These are phyloP conservation scores for Pseudonitzschia pungens DNA, from an alignment of 108 stramenopile species.

Conservation along the genomic window DNA sequence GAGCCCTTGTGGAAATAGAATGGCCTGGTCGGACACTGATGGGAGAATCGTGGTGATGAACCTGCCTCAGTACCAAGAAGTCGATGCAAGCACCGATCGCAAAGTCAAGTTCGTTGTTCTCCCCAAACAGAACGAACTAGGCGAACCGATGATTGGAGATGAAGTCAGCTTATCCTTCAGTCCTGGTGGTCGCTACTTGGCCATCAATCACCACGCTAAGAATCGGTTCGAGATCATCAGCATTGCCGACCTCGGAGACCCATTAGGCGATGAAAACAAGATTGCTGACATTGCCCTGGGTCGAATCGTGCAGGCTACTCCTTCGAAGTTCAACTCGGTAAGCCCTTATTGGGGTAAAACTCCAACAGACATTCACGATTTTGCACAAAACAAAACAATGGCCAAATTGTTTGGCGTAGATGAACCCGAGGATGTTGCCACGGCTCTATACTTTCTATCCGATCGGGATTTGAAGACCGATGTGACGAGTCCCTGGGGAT, in stretches of 20 bases:
- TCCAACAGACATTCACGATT: conserved; percentile 23
- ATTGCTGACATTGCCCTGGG: conserved; percentile 50
- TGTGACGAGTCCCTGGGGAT: conserved; percentile 63
- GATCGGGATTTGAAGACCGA: conserved; percentile 67
- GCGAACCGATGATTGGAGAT: conserved; percentile 55
- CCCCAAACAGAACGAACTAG: conserved; percentile 57
- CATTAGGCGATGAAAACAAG: conserved; percentile 25
- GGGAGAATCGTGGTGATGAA: conserved; percentile 64
- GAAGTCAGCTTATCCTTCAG: conserved; percentile 39
- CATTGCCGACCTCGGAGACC: conserved; percentile 64
- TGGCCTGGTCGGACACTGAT: conserved; percentile 66
- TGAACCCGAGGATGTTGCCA: conserved; percentile 30
- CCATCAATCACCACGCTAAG: conserved; percentile 55
- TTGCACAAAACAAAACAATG: conserved; percentile 22
- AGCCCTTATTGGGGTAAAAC: conserved; percentile 51
- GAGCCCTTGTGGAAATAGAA: conserved; percentile 67
- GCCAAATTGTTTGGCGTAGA: conserved; percentile 18
- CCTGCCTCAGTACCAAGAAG: conserved; percentile 43
- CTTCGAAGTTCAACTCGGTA: conserved; percentile 56
- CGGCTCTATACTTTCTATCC: conserved; percentile 60
- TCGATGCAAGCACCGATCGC: conserved; percentile 1
- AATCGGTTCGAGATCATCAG: conserved; percentile 70
- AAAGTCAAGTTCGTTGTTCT: conserved; percentile 29
- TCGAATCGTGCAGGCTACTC: conserved; percentile 70
- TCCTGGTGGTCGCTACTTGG: conserved; percentile 66